Base-by-base conservation (phyloP, 805 yeast genomes). In the Kodamaea lidongshanica region DNA sequence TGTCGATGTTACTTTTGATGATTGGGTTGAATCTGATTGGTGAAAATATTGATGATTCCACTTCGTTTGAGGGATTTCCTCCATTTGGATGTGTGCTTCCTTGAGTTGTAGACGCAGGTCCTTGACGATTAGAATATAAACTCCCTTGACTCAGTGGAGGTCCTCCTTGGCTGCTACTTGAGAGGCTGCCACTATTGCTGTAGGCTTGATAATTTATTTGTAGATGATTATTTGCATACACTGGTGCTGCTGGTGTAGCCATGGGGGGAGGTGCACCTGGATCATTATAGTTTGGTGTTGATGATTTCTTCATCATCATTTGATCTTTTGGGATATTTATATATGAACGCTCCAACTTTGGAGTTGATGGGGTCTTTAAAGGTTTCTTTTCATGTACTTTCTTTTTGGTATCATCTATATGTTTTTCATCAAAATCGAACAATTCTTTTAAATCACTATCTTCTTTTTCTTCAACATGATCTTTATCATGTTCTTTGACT, bases 191-290 rank as follows among this genome's bases (percentile, higher is more conserved):
- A 39, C 34, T 14, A 35, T 39, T 3, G 40, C 30, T 13, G 41
- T 24, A 18, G 33, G 3, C n/a, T n/a, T n/a, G n/a, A n/a, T n/a
- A n/a, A n/a, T n/a, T n/a, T n/a, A n/a, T n/a, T n/a, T n/a, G n/a
- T n/a, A n/a, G n/a, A n/a, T n/a, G n/a, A n/a, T n/a, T n/a, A n/a
- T n/a, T n/a, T n/a, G 21, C 8, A 19, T 19, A 19, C 21, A n/a
- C 21, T 19, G 8, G 21, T 2, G 68, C 57, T 2, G 76, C 74
- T 5, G 75, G 70, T 0, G 72, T 67, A 12, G 72, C 55, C 0
- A 58, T 41, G 2, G 94, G 89, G 3, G 77, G 58, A 3, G 94
- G 94, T 0, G 94, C 94, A 25, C 94, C 94, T 0, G 94, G 94
- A 48, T 83, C 94, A 27, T 65, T 72, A 42, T 81, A 81, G 14